A percentile compares a stretch with the other conserved stretches of the same genome.
phyloP scores from a whole-genome alignment of 495 filamentous ascomycete species.

The Apiosordaria backusii region DNA sequence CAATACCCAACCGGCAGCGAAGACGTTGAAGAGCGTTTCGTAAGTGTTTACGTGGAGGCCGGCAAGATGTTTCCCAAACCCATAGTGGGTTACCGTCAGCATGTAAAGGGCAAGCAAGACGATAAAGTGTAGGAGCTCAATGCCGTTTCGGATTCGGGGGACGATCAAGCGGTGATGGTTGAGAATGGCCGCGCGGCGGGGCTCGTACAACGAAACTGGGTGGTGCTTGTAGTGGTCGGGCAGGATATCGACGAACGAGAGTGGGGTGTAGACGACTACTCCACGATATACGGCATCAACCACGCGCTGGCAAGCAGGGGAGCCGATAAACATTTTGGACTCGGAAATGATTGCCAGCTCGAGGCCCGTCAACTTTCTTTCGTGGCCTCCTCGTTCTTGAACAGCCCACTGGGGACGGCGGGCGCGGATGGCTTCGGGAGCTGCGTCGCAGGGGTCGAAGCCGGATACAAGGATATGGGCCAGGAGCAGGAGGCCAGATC shows the following conservation, averaged over 20 bases:
- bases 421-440: slow-evolving; percentile 46
- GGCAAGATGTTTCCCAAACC: slow-evolving; percentile 40
- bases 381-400: slow-evolving; percentile 46
- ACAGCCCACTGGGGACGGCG: slow-evolving; percentile 44
- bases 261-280: slow-evolving; percentile 58
- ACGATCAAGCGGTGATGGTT: slow-evolving; percentile 67
- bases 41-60: slow-evolving; percentile 34
- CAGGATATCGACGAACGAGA: slow-evolving; percentile 59
- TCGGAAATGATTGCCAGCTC: slow-evolving; percentile 63
- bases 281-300: slow-evolving; percentile 59
- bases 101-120: slow-evolving; percentile 55
- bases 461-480: slow-evolving; percentile 60
- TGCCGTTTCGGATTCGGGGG: slow-evolving; percentile 54
- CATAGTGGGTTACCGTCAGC: slow-evolving; percentile 49
- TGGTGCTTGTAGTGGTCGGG: slow-evolving; percentile 65
- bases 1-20: slow-evolving; percentile 57
- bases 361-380: slow-evolving; percentile 57
- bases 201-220: slow-evolving; percentile 60
- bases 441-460: slow-evolving; percentile 61
- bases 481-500: slow-evolving; percentile 53
- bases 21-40: slow-evolving; percentile 55
- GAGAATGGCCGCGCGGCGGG: slow-evolving; percentile 53
- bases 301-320: slow-evolving; percentile 56
- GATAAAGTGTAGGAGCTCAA: slow-evolving; percentile 58
- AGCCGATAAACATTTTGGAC: slow-evolving; percentile 56